Percentiles rank a stretch among this genome's conserved stretches.
Conservation (phyloP, 2,329 filamentous ascomycete genomes). For the Aspergillus caelatus region DNA sequence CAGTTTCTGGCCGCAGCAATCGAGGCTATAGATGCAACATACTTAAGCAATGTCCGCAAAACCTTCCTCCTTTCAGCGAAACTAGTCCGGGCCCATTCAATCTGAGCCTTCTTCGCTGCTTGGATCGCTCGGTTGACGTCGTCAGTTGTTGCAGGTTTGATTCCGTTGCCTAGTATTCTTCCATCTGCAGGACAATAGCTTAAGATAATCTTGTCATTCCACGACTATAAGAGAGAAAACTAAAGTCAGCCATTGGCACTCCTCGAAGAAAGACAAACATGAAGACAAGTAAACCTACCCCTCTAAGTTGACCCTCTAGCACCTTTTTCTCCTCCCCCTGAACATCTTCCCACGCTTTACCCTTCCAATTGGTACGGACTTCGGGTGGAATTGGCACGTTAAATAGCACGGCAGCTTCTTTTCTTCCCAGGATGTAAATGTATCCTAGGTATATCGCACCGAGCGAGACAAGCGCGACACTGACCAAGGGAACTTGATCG, state of each 20-base stretch:
- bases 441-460: conserved; percentile 36
- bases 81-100: conserved; percentile 73
- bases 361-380: conserved; percentile 33
- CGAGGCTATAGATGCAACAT: conserved; percentile 18
- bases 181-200: conserved; percentile 79
- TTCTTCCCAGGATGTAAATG: conserved; percentile 30
- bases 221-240: conserved; percentile 34
- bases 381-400: conserved; percentile 42
- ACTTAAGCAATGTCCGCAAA: conserved; percentile 75
- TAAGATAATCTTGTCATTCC: conserved; percentile 43
- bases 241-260: conserved; percentile 10
- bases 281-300: conserved; percentile 32
- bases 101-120: conserved; percentile 73
- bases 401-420: conserved; percentile 40
- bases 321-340: conserved; percentile 37
- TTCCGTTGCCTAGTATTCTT: conserved; percentile 67
- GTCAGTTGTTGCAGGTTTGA: conserved; percentile 71
- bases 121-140: conserved; percentile 79
- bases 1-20: not conserved
- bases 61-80: conserved; percentile 79
- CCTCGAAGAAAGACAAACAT: not conserved
- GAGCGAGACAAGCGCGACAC: conserved; percentile 33
- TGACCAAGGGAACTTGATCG: conserved; percentile 26
- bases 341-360: conserved; percentile 40
- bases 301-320: conserved; percentile 40